Evolutionary conservation across 83 land plant genomes (phyloP).

Genomic region (Picea abies): DNA sequence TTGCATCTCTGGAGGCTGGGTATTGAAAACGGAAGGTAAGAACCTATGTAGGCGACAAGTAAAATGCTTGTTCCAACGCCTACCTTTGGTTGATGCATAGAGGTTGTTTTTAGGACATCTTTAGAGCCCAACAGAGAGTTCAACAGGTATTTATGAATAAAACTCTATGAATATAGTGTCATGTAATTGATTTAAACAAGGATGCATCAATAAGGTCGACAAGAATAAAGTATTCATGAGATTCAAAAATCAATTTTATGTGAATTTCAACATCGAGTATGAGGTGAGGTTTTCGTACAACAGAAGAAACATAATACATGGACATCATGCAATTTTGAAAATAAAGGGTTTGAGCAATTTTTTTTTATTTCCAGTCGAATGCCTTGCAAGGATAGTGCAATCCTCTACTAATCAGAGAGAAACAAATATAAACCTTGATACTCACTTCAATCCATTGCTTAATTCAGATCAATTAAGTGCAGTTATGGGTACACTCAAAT

Average conservation of each 20-base stretch:
- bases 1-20: too few species aligned
- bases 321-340: slow-evolving; percentile 67
- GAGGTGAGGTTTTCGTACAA: slow-evolving; percentile 54
- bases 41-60: too few species aligned
- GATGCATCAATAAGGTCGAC: too few species aligned
- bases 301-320: slow-evolving; percentile 58
- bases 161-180: too few species aligned
- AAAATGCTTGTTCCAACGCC: too few species aligned
- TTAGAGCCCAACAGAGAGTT: too few species aligned
- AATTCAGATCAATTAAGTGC: slow-evolving; percentile 74
- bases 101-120: too few species aligned
- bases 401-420: background rate
- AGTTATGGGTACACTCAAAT: slow-evolving; percentile 66
- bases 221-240: slow-evolving; percentile 64
- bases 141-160: too few species aligned
- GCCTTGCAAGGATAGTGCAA: slow-evolving; percentile 17
- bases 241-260: slow-evolving; percentile 28
- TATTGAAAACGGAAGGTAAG: too few species aligned
- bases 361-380: slow-evolving; percentile 66
- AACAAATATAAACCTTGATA: slow-evolving; percentile 7
- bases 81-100: too few species aligned
- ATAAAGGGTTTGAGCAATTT: slow-evolving; percentile 32
- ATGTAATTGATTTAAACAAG: too few species aligned
- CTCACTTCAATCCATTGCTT: slow-evolving; percentile 46
- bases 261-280: too few species aligned